phyloP scores from a whole-genome alignment of 495 filamentous ascomycete genomes.

The Trichocladium uniseriatum region DNA sequence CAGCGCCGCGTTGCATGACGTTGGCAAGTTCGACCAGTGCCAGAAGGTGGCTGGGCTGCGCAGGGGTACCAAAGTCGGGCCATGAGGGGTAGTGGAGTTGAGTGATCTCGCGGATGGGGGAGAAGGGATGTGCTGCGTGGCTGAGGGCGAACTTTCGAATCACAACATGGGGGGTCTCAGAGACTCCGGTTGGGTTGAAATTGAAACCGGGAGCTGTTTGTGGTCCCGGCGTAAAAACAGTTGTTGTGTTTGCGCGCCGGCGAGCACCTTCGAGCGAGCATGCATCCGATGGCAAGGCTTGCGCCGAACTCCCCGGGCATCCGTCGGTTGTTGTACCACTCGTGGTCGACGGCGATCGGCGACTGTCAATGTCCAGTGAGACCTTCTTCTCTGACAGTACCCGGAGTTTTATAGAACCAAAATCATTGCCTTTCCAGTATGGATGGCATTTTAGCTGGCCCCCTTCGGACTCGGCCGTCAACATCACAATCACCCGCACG shows the following conservation, averaged over 20 bases:
- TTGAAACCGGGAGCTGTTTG: constrained; percentile 19
- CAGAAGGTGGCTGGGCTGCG: constrained; percentile 76
- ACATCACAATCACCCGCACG: constrained; percentile 84
- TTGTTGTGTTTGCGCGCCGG: constrained; percentile 38
- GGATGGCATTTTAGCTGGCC: constrained; percentile 92
- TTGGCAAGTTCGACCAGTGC: constrained; percentile 81
- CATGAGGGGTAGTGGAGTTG: constrained; percentile 90
- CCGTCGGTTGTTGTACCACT: neutral
- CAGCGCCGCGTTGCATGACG: constrained; percentile 41
- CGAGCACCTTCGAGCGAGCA: constrained; percentile 22
- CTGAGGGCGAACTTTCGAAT: constrained; percentile 80
- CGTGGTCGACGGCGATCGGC: constrained; percentile 22
- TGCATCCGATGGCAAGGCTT: constrained; percentile 17
- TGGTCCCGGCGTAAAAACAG: constrained; percentile 16
- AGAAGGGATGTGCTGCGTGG: constrained; percentile 69
- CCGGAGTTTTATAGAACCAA: constrained; percentile 70
- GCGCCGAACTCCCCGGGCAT: too few relatives aligned
- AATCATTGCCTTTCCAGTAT: constrained; percentile 77
- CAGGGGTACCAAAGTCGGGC: constrained; percentile 94
- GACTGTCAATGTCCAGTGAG: constrained; percentile 56
- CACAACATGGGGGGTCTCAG: constrained; percentile 64
- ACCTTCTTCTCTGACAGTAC: constrained; percentile 71
- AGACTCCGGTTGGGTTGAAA: neutral
- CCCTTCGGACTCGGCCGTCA: constrained; percentile 92
- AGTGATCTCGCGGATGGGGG: constrained; percentile 83